phyloP scores from a whole-genome alignment of 2,329 filamentous ascomycete species.

The Alternaria arbusti region DNA sequence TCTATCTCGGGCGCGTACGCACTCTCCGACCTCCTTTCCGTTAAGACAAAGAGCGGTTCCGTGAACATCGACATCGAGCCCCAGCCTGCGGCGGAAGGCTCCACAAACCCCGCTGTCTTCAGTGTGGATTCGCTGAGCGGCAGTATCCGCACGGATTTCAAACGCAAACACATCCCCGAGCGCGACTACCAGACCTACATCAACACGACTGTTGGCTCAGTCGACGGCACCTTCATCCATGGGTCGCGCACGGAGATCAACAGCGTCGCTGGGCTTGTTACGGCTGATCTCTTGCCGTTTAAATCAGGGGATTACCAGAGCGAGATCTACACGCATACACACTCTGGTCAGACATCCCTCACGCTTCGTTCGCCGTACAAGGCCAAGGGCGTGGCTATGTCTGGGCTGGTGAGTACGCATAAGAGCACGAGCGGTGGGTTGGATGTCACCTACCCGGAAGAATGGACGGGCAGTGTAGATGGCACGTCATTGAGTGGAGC shows the following conservation, averaged over 20 bases:
- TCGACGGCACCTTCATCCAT: slow-evolving; percentile 51
- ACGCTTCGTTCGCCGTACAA: slow-evolving; percentile 44
- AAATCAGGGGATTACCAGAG: slow-evolving; percentile 33
- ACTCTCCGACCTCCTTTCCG: slow-evolving; percentile 49
- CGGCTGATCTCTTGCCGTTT: slow-evolving; percentile 47
- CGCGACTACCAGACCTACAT: slow-evolving; percentile 52
- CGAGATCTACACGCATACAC: slow-evolving; percentile 42
- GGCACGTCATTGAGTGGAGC: slow-evolving; percentile 47
- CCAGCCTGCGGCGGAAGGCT: slow-evolving; percentile 35
- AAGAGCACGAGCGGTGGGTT: slow-evolving; percentile 45
- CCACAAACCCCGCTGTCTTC: slow-evolving; percentile 47
- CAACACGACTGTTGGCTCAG: slow-evolving; percentile 46
- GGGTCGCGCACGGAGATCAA: slow-evolving; percentile 47
- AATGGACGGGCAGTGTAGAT: slow-evolving; percentile 51
- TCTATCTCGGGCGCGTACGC: slow-evolving; percentile 52
- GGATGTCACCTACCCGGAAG: slow-evolving; percentile 49
- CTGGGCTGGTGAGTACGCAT: slow-evolving; percentile 43
- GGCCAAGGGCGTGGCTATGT: slow-evolving; percentile 30
- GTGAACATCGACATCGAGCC: slow-evolving; percentile 51
- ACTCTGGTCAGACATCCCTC: slow-evolving; percentile 45
- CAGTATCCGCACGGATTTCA: slow-evolving; percentile 46
- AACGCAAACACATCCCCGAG: slow-evolving; percentile 45
- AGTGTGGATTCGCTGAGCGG: slow-evolving; percentile 44
- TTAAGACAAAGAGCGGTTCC: slow-evolving; percentile 51
- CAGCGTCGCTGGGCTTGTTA: slow-evolving; percentile 48